Evolutionary conservation across 108 stramenopile genomes (phyloP), one percentile per base, ranked within the genome.

Genomic region (Skeletonema potamos): DNA sequence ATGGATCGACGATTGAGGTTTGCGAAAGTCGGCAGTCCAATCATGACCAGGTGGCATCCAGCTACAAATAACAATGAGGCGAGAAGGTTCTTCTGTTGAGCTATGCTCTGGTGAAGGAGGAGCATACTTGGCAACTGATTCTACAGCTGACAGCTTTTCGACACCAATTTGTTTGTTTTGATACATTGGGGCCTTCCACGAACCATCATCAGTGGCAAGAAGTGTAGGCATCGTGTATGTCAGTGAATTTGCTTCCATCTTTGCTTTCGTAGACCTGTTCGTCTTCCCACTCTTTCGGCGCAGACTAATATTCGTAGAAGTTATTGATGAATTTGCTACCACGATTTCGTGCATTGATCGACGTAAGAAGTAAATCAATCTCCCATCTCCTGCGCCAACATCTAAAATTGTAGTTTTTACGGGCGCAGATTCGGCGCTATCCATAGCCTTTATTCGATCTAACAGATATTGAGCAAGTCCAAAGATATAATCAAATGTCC

Each of bases 11-110:
- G 20, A 36, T 24, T 51, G 8, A 6, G 66, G 76, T 54, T 57
- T 39, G 48, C 94, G 86, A 64, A 92, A 89, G 26, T 60, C 57
- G 2, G 63, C 58, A 6, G 94, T 86, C 94, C 94, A 95, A 79
- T 95, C 94, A 56, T 70, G 67, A 6, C 74, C 79, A 62, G 86
- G 82, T 27, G 94, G 94, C 91, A 95, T 95, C 94, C 94, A 95
- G 48, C 84, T 86, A 58, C 90, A 92, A 0, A 95, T 24, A 6
- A 92, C 87, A 43, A 94, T 86, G 11, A 91, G 66, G 26, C 78
- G 46, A 76, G 79, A 62, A 28, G 41, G 39, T 28, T 44, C 46
- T 11, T 27, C 26, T 41, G 61, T 36, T 39, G 18, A 6, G 27
- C 10, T 20, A 63, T 61, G 33, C 32, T 36, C 15, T 22, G 27